Percentiles rank a stretch among this genome's conserved stretches.
These are phyloP conservation scores for Ascochyta koolunga DNA, from an alignment of 2,329 filamentous ascomycete species.

Conservation along the genomic window DNA sequence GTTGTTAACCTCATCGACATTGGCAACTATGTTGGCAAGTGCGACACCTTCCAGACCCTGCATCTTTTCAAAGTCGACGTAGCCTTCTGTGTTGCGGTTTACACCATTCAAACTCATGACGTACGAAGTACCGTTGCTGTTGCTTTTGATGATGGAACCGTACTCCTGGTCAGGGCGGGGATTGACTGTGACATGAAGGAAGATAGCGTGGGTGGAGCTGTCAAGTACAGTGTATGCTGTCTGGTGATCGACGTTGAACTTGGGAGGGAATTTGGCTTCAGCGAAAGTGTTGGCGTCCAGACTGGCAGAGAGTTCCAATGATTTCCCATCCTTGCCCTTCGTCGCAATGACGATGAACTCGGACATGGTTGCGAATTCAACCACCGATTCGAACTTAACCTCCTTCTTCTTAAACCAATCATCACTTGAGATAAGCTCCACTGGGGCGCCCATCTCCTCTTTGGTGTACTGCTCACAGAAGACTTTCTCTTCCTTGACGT, in stretches of 20 bases:
- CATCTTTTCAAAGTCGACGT: conserved; percentile 96
- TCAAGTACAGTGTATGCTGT: conserved; percentile 91
- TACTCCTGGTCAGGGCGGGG: conserved; percentile 68
- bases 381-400: conserved; percentile 71
- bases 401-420: conserved; percentile 76
- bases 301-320: conserved; percentile 78
- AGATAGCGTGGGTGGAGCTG: conserved; percentile 92
- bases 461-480: conserved; percentile 69
- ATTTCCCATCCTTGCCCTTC: conserved; percentile 67
- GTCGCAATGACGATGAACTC: conserved; percentile 94
- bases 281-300: conserved; percentile 85
- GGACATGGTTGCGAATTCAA: conserved; percentile 90
- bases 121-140: conserved; percentile 96
- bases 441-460: conserved; percentile 66
- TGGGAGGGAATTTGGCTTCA: conserved; percentile 81
- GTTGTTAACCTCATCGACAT: conserved; percentile 67
- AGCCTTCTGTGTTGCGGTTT: conserved; percentile 77
- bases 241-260: conserved; percentile 79
- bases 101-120: conserved; percentile 81
- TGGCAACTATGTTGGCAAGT: conserved; percentile 83
- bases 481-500: conserved; percentile 67
- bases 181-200: conserved; percentile 87
- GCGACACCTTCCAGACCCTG: conserved; percentile 88
- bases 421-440: conserved; percentile 76
- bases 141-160: conserved; percentile 94